Evolutionary conservation across 495 filamentous ascomycete species (phyloP).

Genomic region (Pyronema domesticum): DNA sequence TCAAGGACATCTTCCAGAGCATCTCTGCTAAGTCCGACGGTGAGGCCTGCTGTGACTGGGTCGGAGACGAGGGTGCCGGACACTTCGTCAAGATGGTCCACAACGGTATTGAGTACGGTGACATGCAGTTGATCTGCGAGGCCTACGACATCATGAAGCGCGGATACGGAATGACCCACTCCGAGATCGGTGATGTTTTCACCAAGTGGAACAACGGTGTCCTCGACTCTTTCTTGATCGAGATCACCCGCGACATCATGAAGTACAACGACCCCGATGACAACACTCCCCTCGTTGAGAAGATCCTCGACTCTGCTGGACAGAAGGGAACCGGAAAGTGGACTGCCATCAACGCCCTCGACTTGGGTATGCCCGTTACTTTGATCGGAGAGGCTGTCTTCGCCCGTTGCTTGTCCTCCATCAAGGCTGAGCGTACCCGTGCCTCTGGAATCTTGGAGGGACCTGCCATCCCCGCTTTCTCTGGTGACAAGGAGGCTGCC

Average conservation of each 20-base stretch:
- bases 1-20: constrained; percentile 98
- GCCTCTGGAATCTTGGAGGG: constrained; percentile 58
- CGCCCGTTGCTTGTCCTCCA: constrained; percentile 75
- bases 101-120: constrained; percentile 99
- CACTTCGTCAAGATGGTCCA: constrained; percentile 99
- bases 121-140: constrained; percentile 99
- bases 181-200: constrained; percentile 91
- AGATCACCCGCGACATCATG: constrained; percentile 96
- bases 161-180: constrained; percentile 61
- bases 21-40: constrained; percentile 92
- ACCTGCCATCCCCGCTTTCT: constrained; percentile 61
- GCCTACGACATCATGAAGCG: constrained; percentile 99
- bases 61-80: constrained; percentile 94
- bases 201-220: constrained; percentile 96
- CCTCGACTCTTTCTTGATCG: constrained; percentile 96
- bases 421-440: constrained; percentile 82
- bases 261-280: constrained; percentile 88
- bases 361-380: constrained; percentile 97
- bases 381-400: constrained; percentile 95
- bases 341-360: constrained; percentile 97
- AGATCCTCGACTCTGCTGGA: constrained; percentile 95
- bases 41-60: constrained; percentile 98
- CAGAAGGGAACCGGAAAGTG: constrained; percentile 99
- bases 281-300: constrained; percentile 76
- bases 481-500: constrained; percentile 80